Conservation (phyloP, 495 filamentous ascomycete genomes). For the Penicillium maclennaniae region DNA sequence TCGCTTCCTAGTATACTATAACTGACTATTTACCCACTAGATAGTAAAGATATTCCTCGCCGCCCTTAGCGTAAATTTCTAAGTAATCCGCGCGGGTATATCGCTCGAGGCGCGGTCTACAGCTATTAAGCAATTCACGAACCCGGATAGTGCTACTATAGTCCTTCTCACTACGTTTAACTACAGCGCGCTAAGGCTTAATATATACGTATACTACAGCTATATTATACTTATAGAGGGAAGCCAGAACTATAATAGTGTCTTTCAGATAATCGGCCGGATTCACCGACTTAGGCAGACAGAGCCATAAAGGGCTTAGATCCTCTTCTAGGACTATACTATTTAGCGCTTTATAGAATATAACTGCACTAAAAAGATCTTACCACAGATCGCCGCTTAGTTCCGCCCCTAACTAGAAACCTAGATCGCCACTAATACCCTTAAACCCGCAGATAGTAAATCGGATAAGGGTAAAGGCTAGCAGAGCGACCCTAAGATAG, state of each 20-base stretch:
- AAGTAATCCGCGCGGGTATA: background rate
- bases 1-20: background rate
- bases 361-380: background rate
- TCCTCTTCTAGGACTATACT: constrained; percentile 11
- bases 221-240: constrained; percentile 5
- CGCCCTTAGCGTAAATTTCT: background rate
- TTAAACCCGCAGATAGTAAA: too few relatives aligned
- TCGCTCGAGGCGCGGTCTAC: background rate
- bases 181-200: background rate
- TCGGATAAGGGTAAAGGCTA: background rate
- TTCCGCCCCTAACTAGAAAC: background rate
- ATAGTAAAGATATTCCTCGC: constrained; percentile 3
- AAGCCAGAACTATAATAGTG: background rate
- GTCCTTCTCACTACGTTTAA: constrained; percentile 10
- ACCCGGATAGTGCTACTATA: background rate
- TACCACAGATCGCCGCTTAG: background rate
- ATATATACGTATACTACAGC: background rate
- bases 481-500: too few relatives aligned
- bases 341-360: constrained; percentile 11
- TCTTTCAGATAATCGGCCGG: constrained; percentile 6
- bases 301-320: constrained; percentile 7
- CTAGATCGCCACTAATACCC: constrained; percentile 2
- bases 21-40: constrained; percentile 4
- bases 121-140: background rate
- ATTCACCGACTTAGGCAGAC: constrained; percentile 9